phyloP scores from a whole-genome alignment of 1,139 yeast species.

The Geotrichum reessii region DNA sequence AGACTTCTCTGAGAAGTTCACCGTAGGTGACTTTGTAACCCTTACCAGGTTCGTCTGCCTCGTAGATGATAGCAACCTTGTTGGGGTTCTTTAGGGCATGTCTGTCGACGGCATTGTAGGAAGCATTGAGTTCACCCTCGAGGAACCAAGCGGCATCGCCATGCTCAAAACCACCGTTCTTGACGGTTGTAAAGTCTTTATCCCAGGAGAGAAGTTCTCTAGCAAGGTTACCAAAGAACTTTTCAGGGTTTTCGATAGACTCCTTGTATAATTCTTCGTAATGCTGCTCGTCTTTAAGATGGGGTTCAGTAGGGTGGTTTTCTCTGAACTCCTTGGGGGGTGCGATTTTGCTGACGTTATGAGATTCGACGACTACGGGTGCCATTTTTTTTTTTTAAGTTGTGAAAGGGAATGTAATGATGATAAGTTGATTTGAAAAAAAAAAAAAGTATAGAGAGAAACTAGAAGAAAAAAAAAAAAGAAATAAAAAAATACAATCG shows the following conservation, averaged over 20 bases:
- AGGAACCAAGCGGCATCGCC: slow-evolving; percentile 75
- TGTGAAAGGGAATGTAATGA: background rate
- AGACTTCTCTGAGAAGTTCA: slow-evolving; percentile 63
- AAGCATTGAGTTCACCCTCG: slow-evolving; percentile 71
- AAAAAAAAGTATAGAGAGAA: background rate
- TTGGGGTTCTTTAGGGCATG: slow-evolving; percentile 68
- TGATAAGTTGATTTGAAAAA: background rate
- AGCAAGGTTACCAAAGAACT: slow-evolving; percentile 63
- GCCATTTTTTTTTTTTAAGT: slow-evolving; percentile 12
- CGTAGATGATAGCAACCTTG: slow-evolving; percentile 72
- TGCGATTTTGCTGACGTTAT: slow-evolving; percentile 32
- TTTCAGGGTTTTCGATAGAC: slow-evolving; percentile 60
- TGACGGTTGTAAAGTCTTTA: slow-evolving; percentile 53
- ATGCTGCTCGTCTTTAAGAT: slow-evolving; percentile 48
- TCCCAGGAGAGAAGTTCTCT: slow-evolving; percentile 55
- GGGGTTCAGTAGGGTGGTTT: slow-evolving; percentile 43
- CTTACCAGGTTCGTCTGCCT: slow-evolving; percentile 68
- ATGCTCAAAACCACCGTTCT: slow-evolving; percentile 51
- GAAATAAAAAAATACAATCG: background rate
- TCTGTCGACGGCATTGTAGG: slow-evolving; percentile 73
- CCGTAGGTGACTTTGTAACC: slow-evolving; percentile 64
- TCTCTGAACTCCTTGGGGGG: slow-evolving; percentile 53
- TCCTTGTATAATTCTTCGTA: slow-evolving; percentile 57
- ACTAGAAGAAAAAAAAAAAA: background rate
- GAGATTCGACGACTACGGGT: slow-evolving; percentile 29